Evolutionary conservation across 768 basidiomycete genomes (phyloP), one percentile per base, ranked within the genome.

Genomic region (Mycena vitilis): DNA sequence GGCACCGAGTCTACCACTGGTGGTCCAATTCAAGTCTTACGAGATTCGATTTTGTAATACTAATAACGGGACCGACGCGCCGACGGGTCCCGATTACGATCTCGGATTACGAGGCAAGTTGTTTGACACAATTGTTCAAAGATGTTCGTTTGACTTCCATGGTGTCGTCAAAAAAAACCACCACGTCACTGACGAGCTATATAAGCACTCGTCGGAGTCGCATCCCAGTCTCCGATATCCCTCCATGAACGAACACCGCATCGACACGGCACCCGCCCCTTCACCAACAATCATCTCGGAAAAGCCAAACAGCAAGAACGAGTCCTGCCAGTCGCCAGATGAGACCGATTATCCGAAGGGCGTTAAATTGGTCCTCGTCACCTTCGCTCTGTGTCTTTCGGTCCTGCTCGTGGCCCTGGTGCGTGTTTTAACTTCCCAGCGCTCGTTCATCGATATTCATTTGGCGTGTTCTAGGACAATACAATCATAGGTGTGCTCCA

Each of bases 371-470:
- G 15, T n/a, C 40, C 61, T 68, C 22, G 59, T 68, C 38, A 52
- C 61, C 15, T 0, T 68, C 49, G 66, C 66, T 4, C 54, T 67
- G 9, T 67, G 66, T 40, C 60, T 67, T 5, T 56, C 66, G 13
- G 66, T 67, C 13, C 61, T 67, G 30, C 66, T 67, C 38, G 66
- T 67, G 0, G 66, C 66, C 12, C 53, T 67, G 0, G 66, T 66
- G 58, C 42, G 65, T 66, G 16, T 37, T 36, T 6, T 30, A 40
- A 9, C 49, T 13, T 23, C 42, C n/a, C n/a, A n/a, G 25, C 16
- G 12, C 12, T 38, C 34, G 30, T 5, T 30, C 30, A 30, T 30
- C 22, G 20, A 16, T 42, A 13, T 30, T 8, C 10, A 34, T 12
- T 38, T 23, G 3, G 36, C 16, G 8, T 15, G 10, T n/a, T 16